Evolutionary conservation across 345 rosid genomes (phyloP), one percentile per base, ranked within the genome.

Genomic region (Linum usitatissimum): DNA sequence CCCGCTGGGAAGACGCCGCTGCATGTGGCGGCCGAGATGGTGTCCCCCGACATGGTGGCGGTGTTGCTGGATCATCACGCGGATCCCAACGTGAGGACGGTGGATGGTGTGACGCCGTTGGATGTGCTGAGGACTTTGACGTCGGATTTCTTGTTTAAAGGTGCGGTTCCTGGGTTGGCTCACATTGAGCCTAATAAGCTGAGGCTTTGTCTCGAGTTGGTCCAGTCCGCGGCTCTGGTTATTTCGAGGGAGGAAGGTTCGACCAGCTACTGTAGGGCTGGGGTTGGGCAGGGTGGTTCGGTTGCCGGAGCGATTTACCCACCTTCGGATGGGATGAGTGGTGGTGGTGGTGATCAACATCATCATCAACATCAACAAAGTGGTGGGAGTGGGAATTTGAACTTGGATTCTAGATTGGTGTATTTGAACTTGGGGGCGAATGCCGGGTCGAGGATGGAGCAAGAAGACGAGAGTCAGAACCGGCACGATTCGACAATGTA

Each of bases 121-220:
- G 99, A 94, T 71, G 81, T 90, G 62, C 87, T 94, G 18, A 74
- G 96, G 66, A 91, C 95, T 72, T 85, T 94, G 71, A 94, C 99
- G 15, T 94, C 99, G 2, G 99, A 94, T 77, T 94, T 94, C 83
- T 79, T 94, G 80, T 94, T 94, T 79, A 94, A 94, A 75, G 99
- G 97, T 67, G 93, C 97, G 14, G 93, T 90, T 45, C 99, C 99
- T 5, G 99, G 97, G 72, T 51, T 90, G 39, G 82, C 87, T 61
- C 97, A 90, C 70, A 86, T 90, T 48, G 99, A 94, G 62, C 99
- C 97, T 2, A 94, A 90, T 70, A 90, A 94, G 77, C 86, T 94
- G 0, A 78, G 99, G 76, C 86, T 94, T 42, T 94, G 99, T 65
- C 86, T 94, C 0, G 99, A 94, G 81, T 87, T 94, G n/a, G 99